A percentile compares a stretch with the other conserved stretches of the same genome.
phyloP scores from a whole-genome alignment of 1,139 yeast species.

The Yamadazyma dushanensis region DNA sequence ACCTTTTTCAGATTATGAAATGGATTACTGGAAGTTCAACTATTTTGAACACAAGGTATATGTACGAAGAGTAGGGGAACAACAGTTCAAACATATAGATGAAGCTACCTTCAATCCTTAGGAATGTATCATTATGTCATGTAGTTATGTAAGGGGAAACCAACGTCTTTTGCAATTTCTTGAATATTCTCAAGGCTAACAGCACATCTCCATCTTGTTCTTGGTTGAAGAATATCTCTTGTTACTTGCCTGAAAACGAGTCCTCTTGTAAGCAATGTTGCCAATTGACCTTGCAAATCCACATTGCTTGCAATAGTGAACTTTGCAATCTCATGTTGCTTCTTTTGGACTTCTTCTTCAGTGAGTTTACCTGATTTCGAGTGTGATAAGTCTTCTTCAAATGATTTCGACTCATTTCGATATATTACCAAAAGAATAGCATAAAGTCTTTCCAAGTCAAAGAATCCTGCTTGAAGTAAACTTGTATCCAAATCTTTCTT shows the following conservation, averaged over 20 bases:
- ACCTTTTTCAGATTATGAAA: conserved; percentile 56
- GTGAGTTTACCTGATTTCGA: conserved; percentile 24
- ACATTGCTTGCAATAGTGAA: conserved; percentile 40
- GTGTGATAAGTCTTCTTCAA: conserved; percentile 30
- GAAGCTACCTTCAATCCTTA: conserved; percentile 21
- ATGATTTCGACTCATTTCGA: conserved; percentile 36
- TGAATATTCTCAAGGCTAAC: conserved; percentile 54
- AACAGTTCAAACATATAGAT: conserved; percentile 27
- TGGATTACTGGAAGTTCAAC: conserved; percentile 57
- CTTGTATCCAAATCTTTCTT: conserved; percentile 52
- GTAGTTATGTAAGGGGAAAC: conserved; percentile 56
- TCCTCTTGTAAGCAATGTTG: conserved; percentile 58
- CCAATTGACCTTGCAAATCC: conserved; percentile 58
- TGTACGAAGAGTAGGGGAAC: conserved; percentile 38
- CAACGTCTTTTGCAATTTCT: conserved; percentile 50
- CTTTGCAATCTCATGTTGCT: conserved; percentile 31
- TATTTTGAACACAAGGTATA: conserved; percentile 55
- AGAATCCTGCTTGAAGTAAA: conserved; percentile 58
- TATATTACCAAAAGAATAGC: conserved; percentile 66
- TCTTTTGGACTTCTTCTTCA: conserved; percentile 13
- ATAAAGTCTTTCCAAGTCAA: conserved; percentile 66
- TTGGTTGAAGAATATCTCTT: conserved; percentile 59
- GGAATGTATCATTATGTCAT: conserved; percentile 17
- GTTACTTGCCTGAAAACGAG: conserved; percentile 49
- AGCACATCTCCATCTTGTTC: conserved; percentile 65